Percentiles rank a stretch among this genome's conserved stretches.
Conservation (phyloP, 148 eudicot species). For the Rhododendron henanense region DNA sequence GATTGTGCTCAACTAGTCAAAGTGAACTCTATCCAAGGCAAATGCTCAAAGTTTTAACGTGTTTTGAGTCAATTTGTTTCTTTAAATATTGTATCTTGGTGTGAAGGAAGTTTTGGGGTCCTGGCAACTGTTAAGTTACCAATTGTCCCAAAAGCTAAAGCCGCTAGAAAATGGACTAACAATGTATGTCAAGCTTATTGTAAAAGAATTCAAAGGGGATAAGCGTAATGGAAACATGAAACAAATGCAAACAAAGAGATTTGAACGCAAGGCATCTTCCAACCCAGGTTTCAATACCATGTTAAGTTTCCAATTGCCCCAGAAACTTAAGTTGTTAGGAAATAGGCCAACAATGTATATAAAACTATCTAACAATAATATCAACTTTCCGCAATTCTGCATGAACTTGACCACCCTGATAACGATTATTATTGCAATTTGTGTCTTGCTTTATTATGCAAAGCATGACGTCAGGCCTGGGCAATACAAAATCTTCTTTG, state of each 20-base stretch:
- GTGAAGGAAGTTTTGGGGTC: neutral
- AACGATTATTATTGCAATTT: neutral
- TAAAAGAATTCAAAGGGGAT: too few species aligned
- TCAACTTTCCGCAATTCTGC: neutral
- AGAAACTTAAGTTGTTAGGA: neutral
- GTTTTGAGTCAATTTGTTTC: neutral
- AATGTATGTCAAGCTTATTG: neutral
- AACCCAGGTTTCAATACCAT: neutral
- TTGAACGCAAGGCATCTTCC: neutral
- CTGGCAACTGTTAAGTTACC: neutral
- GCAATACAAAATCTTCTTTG: neutral
- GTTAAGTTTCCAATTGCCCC: neutral
- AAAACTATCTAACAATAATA: neutral
- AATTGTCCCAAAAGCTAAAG: neutral
- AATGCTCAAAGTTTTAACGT: neutral
- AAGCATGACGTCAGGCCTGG: neutral
- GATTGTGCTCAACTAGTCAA: constrained; percentile 42
- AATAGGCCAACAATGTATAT: too few species aligned
- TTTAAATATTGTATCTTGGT: neutral
- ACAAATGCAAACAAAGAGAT: too few species aligned
- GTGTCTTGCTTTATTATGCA: neutral
- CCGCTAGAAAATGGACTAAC: neutral
- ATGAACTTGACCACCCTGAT: neutral
- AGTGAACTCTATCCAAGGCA: constrained; percentile 42
- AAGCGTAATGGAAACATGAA: too few species aligned